Base-by-base conservation (phyloP, 169 alveolate genomes). In the Theileria equi region DNA sequence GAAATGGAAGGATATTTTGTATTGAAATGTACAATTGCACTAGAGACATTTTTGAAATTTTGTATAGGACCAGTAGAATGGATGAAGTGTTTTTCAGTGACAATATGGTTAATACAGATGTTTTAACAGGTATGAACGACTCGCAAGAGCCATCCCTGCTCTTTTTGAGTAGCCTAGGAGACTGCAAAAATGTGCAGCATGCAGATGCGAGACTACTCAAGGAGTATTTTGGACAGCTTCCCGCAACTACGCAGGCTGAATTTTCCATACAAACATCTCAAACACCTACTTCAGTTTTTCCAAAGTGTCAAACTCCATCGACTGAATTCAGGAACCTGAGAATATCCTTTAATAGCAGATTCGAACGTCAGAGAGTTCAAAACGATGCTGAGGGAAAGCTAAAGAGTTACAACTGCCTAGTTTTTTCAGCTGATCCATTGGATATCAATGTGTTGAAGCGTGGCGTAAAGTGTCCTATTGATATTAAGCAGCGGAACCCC, bases 1-100 rank as follows among this genome's bases (percentile, higher is more conserved):
- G 95, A 0, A 50, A 41, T 3, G 95, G 95, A 8, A 81, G 95
- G 52, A 90, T 88, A 2, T 82, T 88, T 61, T 67, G 84, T 36
- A 25, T 88, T 19, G 95, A 90, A 60, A 68, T 90, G n/a, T 62
- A 84, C 54, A 90, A 88, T 38, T 17, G 62, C 29, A 73, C 35
- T 34, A 0, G 21, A 10, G 45, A 36, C 45, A 13, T 13, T 10
- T 36, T 17, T 13, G 57, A 47, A 8, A 13, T 38, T 10, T 47
- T 47, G 59, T 21, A 53, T 53, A 53, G 21, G 23, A 11, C 7
- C 19, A 25, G 55, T 8, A 11, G 5, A 45, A 6, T 45, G 28
- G 28, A 31, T 11, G 55, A 45, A 7, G 55, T 19, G 7, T 23
- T 31, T 11, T 19, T 8, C 21, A n/a, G 5, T 8, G 7, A 6